Conservation (phyloP, 2,329 filamentous ascomycete genomes). For the Spiromastix sp. region DNA sequence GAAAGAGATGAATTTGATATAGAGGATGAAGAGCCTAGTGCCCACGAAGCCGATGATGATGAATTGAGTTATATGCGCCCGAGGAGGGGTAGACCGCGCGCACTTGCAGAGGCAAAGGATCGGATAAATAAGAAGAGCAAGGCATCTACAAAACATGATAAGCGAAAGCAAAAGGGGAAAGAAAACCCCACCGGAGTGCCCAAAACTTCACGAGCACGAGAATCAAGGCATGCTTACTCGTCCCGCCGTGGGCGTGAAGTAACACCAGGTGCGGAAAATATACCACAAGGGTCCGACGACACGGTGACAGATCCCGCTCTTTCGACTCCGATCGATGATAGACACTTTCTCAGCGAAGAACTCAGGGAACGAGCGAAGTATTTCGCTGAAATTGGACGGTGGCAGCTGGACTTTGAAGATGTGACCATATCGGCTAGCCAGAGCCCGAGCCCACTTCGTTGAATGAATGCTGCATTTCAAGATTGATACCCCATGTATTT, state of each 20-base stretch:
- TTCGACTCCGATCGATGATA: too few species aligned
- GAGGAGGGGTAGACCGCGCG: slow-evolving; percentile 15
- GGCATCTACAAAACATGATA: slow-evolving; percentile 1
- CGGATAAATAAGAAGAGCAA: slow-evolving; percentile 6
- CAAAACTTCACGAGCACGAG: too few species aligned
- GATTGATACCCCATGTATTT: too few species aligned
- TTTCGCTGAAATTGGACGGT: slow-evolving; percentile 33
- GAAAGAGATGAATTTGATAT: slow-evolving; percentile 1
- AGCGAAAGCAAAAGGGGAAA: slow-evolving; percentile 9
- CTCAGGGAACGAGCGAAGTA: slow-evolving; percentile 25
- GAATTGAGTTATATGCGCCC: slow-evolving; percentile 23
- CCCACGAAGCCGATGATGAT: slow-evolving; percentile 23
- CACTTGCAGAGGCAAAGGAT: slow-evolving; percentile 12
- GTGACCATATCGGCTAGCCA: slow-evolving; percentile 19
- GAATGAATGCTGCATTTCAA: too few species aligned
- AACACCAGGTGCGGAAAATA: slow-evolving; percentile 23
- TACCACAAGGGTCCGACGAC: too few species aligned
- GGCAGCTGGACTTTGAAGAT: slow-evolving; percentile 36
- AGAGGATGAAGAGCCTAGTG: slow-evolving; percentile 4
- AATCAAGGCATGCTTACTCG: too few species aligned
- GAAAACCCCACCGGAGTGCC: too few species aligned
- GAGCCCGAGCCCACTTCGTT: slow-evolving; percentile 14
- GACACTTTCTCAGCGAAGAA: slow-evolving; percentile 28
- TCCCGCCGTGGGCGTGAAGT: slow-evolving; percentile 10
- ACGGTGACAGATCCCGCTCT: too few species aligned